phyloP scores from a whole-genome alignment of 768 basidiomycete genomes.

The Lepiota venenata region DNA sequence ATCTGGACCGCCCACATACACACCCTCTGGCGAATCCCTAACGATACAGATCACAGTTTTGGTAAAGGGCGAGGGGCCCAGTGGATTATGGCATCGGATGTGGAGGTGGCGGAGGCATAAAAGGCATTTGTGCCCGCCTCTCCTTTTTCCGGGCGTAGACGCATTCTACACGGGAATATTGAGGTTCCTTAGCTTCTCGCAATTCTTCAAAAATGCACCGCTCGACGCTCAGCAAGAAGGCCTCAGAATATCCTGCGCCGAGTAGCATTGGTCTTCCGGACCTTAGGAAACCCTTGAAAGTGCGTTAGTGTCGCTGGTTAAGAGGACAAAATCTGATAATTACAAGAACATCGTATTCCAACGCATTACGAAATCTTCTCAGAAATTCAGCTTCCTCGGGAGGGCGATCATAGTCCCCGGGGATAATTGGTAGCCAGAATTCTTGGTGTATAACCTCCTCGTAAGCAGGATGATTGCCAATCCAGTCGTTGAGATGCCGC shows the following conservation, averaged over 20 bases:
- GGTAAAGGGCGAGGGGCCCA: too few relatives aligned
- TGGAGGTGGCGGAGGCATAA: background rate
- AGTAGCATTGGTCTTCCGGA: constrained; percentile 68
- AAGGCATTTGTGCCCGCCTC: background rate
- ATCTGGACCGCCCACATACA: too few relatives aligned
- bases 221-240: constrained; percentile 52
- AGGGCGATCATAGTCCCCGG: constrained; percentile 45
- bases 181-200: constrained; percentile 36
- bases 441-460: constrained; percentile 56
- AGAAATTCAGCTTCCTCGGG: constrained; percentile 32
- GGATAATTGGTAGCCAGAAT: constrained; percentile 61
- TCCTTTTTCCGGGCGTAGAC: constrained; percentile 55
- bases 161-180: constrained; percentile 55
- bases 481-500: constrained; percentile 36
- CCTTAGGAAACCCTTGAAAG: constrained; percentile 54
- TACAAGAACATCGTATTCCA: constrained; percentile 51
- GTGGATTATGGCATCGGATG: background rate
- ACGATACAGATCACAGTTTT: too few relatives aligned
- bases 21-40: too few relatives aligned
- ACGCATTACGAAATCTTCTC: constrained; percentile 35
- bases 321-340: constrained; percentile 11
- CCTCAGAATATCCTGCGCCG: constrained; percentile 53
- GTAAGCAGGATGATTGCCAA: constrained; percentile 49
- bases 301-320: background rate
- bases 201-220: constrained; percentile 49